Conservation (phyloP, 371 early-diverging fungal genomes). For the Mortierella sp. region DNA sequence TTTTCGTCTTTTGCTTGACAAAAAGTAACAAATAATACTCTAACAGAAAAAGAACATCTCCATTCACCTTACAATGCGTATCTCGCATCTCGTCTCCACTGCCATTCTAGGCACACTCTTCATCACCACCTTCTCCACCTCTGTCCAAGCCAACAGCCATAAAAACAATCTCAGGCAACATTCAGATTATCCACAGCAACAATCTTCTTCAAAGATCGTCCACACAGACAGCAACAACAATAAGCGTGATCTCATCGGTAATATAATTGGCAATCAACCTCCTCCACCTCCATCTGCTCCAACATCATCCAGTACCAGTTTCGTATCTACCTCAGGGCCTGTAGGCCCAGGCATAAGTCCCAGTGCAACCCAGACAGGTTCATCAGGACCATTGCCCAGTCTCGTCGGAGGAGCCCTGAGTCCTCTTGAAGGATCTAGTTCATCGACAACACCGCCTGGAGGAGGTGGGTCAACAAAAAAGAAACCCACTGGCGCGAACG, state of each 20-base stretch:
- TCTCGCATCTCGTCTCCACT: slow-evolving; percentile 8
- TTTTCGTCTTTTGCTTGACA: too few species aligned
- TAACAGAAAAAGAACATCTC: too few species aligned
- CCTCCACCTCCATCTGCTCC: background rate
- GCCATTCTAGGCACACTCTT: slow-evolving; percentile 8
- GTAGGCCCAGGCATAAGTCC: background rate
- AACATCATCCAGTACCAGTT: background rate
- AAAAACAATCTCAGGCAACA: too few species aligned
- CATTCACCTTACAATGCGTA: slow-evolving; percentile 13
- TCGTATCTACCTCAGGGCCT: slow-evolving; percentile 1
- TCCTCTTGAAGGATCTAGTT: background rate
- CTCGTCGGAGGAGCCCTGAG: slow-evolving; percentile 11
- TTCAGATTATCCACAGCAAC: too few species aligned
- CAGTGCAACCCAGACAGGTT: background rate
- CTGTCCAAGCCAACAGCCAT: background rate
- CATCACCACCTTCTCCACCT: background rate
- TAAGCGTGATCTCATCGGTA: slow-evolving; percentile 34
- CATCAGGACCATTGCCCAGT: slow-evolving; percentile 11
- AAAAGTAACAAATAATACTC: too few species aligned
- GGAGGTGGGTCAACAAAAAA: too few species aligned
- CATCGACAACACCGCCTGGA: background rate
- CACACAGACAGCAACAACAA: background rate
- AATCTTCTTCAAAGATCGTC: background rate
- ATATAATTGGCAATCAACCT: slow-evolving; percentile 2
- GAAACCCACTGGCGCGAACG: background rate